These are phyloP conservation scores for Kuraishia borneana DNA, from an alignment of 805 yeast species.

Conservation along the genomic window DNA sequence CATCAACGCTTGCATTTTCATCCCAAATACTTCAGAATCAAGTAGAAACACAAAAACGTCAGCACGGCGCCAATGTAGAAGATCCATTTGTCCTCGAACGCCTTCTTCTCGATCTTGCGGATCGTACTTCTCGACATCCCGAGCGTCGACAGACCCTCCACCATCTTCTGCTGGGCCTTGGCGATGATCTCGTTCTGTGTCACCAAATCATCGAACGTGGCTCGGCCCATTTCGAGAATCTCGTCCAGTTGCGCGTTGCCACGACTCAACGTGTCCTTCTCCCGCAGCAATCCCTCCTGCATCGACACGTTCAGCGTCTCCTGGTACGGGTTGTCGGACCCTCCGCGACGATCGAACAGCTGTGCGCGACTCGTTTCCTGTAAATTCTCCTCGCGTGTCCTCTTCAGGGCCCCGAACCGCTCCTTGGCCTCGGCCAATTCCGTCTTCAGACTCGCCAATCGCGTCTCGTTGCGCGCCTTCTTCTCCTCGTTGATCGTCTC, in stretches of 20 bases:
- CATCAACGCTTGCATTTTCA: constrained; percentile 13
- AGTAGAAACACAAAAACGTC: constrained; percentile 56
- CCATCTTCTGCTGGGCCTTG: constrained; percentile 51
- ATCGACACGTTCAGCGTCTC: constrained; percentile 18
- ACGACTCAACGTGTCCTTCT: constrained; percentile 47
- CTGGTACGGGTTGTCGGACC: constrained; percentile 40
- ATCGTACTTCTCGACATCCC: constrained; percentile 86
- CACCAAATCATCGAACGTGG: constrained; percentile 74
- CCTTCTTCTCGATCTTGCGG: constrained; percentile 65
- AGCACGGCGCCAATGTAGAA: constrained; percentile 66
- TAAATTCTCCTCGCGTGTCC: constrained; percentile 39
- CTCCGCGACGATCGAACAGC: constrained; percentile 39
- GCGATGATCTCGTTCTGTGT: constrained; percentile 71
- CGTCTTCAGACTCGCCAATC: constrained; percentile 46
- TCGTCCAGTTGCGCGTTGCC: constrained; percentile 82
- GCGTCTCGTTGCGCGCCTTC: constrained; percentile 43
- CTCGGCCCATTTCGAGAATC: constrained; percentile 80
- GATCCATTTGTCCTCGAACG: constrained; percentile 76
- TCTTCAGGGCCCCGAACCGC: constrained; percentile 43
- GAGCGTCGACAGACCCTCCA: constrained; percentile 61
- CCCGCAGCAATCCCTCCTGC: constrained; percentile 60
- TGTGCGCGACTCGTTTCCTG: constrained; percentile 38
- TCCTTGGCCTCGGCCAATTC: constrained; percentile 33
- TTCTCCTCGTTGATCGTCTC: constrained; percentile 48
- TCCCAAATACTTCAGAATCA: constrained; percentile 54